phyloP scores from a whole-genome alignment of 2,329 filamentous ascomycete species.

The Colletotrichum sp. region DNA sequence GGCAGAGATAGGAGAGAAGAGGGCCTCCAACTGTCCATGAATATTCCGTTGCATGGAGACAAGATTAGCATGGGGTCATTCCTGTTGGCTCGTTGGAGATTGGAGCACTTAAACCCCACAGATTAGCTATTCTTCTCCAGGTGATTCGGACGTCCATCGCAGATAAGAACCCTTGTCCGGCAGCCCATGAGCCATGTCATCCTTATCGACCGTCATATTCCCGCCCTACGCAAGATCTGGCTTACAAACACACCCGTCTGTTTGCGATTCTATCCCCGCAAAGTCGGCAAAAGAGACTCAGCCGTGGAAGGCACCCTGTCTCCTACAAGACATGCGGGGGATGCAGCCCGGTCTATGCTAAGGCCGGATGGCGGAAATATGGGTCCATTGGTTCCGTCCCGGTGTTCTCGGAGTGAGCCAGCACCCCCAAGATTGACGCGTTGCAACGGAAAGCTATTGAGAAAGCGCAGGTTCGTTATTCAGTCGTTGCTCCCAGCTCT shows the following conservation, averaged over 20 bases:
- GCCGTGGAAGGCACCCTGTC: not conserved
- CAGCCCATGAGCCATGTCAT: not conserved
- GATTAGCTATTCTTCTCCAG: not conserved
- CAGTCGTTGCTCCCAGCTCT: not conserved
- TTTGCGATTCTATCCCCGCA: not conserved
- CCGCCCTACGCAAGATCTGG: not conserved
- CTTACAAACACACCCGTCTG: not conserved
- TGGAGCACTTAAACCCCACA: not conserved
- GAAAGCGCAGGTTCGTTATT: accelerated
- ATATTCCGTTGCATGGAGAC: not conserved
- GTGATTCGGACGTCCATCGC: not conserved
- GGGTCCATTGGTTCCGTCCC: accelerated
- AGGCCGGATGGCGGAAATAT: not conserved
- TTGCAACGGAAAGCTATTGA: not conserved
- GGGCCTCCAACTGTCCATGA: not conserved
- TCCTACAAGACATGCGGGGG: no score
- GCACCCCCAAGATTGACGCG: not conserved
- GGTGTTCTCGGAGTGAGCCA: not conserved
- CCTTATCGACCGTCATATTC: not conserved
- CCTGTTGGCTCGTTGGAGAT: not conserved
- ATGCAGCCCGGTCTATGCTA: not conserved
- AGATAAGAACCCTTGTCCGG: not conserved
- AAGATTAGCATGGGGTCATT: not conserved
- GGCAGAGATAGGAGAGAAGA: not conserved
- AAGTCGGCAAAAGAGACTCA: not conserved